Conservation (phyloP, 2,329 filamentous ascomycete genomes). For the Xylariales sp. region DNA sequence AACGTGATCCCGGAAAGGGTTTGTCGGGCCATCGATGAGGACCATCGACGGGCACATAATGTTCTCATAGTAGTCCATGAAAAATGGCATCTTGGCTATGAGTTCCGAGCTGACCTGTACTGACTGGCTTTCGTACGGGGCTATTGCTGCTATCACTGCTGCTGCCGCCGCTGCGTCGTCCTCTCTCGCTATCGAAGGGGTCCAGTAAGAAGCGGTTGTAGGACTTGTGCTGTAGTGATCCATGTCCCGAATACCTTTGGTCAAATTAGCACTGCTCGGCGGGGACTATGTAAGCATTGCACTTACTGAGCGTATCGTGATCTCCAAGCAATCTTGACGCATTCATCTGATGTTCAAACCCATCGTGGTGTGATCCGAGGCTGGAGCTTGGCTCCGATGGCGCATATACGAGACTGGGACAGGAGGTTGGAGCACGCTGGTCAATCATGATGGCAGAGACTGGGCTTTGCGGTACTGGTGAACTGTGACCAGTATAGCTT, state of each 20-base stretch:
- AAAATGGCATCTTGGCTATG: slow-evolving; percentile 75
- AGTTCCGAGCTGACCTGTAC: slow-evolving; percentile 56
- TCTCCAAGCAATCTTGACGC: slow-evolving; percentile 44
- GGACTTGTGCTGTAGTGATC: slow-evolving; percentile 48
- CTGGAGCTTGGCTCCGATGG: slow-evolving; percentile 57
- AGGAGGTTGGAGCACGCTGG: slow-evolving; percentile 54
- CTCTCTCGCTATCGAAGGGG: slow-evolving; percentile 37
- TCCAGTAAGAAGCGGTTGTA: slow-evolving; percentile 45
- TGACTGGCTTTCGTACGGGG: slow-evolving; percentile 38
- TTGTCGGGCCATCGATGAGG: slow-evolving; percentile 78
- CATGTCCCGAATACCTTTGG: slow-evolving; percentile 46
- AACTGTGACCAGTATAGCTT: slow-evolving; percentile 47
- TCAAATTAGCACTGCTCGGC: slow-evolving; percentile 11
- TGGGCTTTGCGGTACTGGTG: slow-evolving; percentile 52
- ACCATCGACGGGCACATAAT: slow-evolving; percentile 90
- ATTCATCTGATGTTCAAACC: slow-evolving; percentile 49
- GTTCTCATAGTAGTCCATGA: slow-evolving; percentile 91
- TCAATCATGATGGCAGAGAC: slow-evolving; percentile 51
- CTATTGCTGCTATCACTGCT: slow-evolving; percentile 9
- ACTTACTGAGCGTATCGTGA: slow-evolving; percentile 52
- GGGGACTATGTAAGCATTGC: slow-evolving; percentile 24
- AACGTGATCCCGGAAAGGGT: slow-evolving; percentile 82
- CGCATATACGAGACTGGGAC: slow-evolving; percentile 57
- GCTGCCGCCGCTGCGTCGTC: slow-evolving; percentile 33
- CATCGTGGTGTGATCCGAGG: slow-evolving; percentile 55